These are phyloP conservation scores for Phytophthora aleatoria DNA, from an alignment of 352 stramenopile genomes.

Conservation along the genomic window DNA sequence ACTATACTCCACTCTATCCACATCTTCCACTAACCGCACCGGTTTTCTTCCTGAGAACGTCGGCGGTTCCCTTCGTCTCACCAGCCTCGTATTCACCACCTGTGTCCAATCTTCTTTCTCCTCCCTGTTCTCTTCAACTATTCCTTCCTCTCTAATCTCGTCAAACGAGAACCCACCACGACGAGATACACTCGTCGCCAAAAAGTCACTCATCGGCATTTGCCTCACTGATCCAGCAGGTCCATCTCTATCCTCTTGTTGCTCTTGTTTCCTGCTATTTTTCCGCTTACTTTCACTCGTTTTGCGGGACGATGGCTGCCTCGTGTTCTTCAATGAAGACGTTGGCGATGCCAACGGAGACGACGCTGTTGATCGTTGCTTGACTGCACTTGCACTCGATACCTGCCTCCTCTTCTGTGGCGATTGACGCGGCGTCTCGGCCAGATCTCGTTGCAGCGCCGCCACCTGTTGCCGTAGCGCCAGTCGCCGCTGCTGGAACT, in stretches of 20 bases:
- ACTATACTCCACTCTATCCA: conserved; percentile 1
- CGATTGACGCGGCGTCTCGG: conserved; percentile 25
- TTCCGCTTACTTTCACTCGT: conserved; percentile 10
- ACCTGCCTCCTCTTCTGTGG: conserved; percentile 21
- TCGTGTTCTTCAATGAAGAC: conserved; percentile 24
- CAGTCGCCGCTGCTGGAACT: conserved; percentile 48
- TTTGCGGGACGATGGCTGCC: conserved; percentile 4
- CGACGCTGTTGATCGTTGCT: conserved; percentile 5
- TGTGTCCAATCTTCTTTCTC: conserved; percentile 7
- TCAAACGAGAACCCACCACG: conserved; percentile 30
- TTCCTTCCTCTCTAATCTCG: conserved; percentile 15
- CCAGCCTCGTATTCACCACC: conserved; percentile 1
- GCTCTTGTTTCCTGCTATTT: conserved; percentile 7
- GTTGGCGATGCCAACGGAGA: conserved; percentile 18
- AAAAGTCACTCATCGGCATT: conserved; percentile 18
- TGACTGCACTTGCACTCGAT: conserved; percentile 2
- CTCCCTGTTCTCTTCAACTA: conserved; percentile 8
- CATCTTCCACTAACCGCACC: conserved; percentile 26
- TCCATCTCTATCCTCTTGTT: neutral
- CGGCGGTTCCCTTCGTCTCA: conserved; percentile 19
- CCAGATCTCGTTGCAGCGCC: conserved; percentile 40
- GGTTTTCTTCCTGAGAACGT: conserved; percentile 26
- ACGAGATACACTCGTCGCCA: conserved; percentile 11
- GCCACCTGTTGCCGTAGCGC: conserved; percentile 43
- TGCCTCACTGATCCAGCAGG: conserved; percentile 15